Conservation (phyloP, 768 basidiomycete genomes). For the Boletus patriciae region DNA sequence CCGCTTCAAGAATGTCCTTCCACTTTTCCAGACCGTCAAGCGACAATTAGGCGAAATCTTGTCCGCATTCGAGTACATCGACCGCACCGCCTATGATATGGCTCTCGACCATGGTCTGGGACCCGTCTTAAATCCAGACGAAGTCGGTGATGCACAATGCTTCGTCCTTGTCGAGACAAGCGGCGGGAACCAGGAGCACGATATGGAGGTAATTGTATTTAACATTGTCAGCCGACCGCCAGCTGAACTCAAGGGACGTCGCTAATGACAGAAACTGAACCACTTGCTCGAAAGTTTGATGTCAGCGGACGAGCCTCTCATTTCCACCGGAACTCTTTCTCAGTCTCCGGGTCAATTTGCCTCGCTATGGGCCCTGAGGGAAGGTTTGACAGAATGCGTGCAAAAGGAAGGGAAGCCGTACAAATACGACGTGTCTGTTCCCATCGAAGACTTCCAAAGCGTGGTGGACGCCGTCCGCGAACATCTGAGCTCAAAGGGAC, state of each 20-base stretch:
- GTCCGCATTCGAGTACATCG: constrained; percentile 96
- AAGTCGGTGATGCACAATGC: constrained; percentile 75
- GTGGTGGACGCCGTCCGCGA: constrained; percentile 81
- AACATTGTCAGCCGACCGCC: constrained; percentile 4
- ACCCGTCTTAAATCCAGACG: constrained; percentile 69
- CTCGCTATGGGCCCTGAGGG: constrained; percentile 88
- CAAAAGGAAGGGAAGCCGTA: constrained; percentile 94
- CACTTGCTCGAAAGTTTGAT: constrained; percentile 76
- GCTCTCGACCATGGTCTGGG: constrained; percentile 83
- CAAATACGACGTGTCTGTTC: constrained; percentile 96
- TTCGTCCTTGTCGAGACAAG: constrained; percentile 96
- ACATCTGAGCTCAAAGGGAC: constrained; percentile 64
- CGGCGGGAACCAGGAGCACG: constrained; percentile 89
- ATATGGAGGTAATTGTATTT: constrained; percentile 68
- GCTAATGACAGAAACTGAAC: constrained; percentile 72
- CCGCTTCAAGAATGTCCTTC: constrained; percentile 82
- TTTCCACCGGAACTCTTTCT: constrained; percentile 88
- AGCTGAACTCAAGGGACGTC: constrained; percentile 8
- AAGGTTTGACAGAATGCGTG: constrained; percentile 88
- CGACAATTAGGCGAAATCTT: constrained; percentile 88
- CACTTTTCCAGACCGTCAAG: constrained; percentile 80
- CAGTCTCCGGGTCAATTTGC: constrained; percentile 89
- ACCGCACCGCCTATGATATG: constrained; percentile 80
- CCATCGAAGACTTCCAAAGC: constrained; percentile 79
- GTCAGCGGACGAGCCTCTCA: constrained; percentile 68